Base-by-base conservation (phyloP, 139 green algal species). In the Chlamydomonas eustigma region DNA sequence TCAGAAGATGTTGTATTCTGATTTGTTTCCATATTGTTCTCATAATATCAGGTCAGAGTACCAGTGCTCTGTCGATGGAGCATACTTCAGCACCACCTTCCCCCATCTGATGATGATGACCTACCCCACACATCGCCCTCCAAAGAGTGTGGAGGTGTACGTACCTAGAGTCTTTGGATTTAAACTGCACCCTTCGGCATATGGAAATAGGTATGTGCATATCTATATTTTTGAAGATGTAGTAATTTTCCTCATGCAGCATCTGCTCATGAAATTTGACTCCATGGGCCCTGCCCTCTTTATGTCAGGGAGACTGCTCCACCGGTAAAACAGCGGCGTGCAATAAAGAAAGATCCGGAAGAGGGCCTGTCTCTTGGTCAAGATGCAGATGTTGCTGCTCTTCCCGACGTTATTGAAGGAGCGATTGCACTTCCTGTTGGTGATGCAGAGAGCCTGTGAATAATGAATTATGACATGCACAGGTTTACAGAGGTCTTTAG, bases 51-150 rank as follows among this genome's bases (percentile, higher is more conserved):
- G 94, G 1, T 93, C 81, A 69, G 78, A 75, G 78, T 83, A 77
- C 64, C 86, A 91, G 76, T 81, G 78, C 63, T 88, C 93, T 37
- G 88, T 95, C 30, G 93, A 97, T 80, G 93, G 94, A 4, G 94
- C 94, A 1, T 98, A 96, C 80, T 98, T 98, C 83, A 94, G 94
- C 34, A 98, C 94, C 1, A 98, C 94, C 33, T 97, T 98, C 78
- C 91, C 94, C 0, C 94, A 98, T 80, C 86, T 98, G 28, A 90
- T 98, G 75, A 79, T 98, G 25, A 94, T 98, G 89, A 97, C 94
- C 0, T 97, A 96, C 78, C 85, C 90, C 1, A 81, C 88, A 58
- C 83, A 83, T 69, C 76, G 92, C 12, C 91, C 89, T 18, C 64
- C 78, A 2, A 91, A 90, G 69, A 77, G 80, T 18, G 80, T 77